Evolutionary conservation across 192 early-diverging fungal species (phyloP), one percentile per base, ranked within the genome.

Genomic region (Chytriomyces hyalinus): DNA sequence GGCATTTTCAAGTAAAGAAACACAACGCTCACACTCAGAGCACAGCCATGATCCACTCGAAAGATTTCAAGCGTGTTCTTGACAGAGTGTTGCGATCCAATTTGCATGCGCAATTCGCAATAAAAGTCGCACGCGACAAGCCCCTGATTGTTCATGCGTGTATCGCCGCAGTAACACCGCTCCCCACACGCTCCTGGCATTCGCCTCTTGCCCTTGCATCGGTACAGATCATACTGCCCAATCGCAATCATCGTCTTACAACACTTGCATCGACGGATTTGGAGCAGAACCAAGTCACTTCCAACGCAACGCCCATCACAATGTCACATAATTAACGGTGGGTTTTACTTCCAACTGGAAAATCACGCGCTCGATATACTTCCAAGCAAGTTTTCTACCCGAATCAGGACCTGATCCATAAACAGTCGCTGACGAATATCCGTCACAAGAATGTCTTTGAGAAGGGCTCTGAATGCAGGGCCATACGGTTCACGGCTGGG

Each of bases 401-500:
- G 61, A 22, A 22, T 49, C 24, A 76, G 36, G 1, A 65, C 51
- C 6, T 76, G 43, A 6, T 44, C 75, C 49, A 65, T 65, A 9
- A 46, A 44, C n/a, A 74, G 65, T 10, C 79, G 65, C 61, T 4
- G n/a, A 11, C 43, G 26, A 4, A 57, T 60, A 28, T 80, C 65
- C 48, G 60, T 70, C 20, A 66, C 50, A 17, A 81, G 67, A 46
- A 81, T 78, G 36, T 62, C 74, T 28, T 15, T 51, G 60, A 81
- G 70, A 9, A 81, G 48, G 22, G 15, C 60, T 24, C 61, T 48
- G 45, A 81, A 81, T 48, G 50, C 49, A 26, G 70, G 73, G 17
- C 51, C 61, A 47, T 81, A 78, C 26, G 67, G 46, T 43, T 71
- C 67, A 36, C 72, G 45, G 5, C 61, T 8, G 26, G 86, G 86